Conservation (phyloP, 139 green algal species). For the Chlorella sp. region DNA sequence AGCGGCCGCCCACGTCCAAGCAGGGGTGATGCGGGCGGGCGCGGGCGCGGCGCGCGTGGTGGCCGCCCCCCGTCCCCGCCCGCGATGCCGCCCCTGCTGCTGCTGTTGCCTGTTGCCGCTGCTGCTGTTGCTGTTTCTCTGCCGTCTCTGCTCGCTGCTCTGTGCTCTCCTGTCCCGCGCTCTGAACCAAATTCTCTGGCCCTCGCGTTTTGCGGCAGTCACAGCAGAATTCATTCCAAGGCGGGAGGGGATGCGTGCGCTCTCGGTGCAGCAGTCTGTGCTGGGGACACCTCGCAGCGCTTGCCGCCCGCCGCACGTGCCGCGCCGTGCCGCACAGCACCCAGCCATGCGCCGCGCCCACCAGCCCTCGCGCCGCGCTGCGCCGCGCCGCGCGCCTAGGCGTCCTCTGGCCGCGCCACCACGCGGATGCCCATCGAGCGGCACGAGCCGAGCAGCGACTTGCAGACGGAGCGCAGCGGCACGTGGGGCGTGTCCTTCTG, state of each 20-base stretch:
- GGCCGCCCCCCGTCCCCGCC: too few relatives aligned
- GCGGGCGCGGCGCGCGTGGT: too few relatives aligned
- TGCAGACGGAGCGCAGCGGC: slow-evolving; percentile 72
- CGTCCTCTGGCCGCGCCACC: slow-evolving; percentile 66
- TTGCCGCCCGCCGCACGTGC: background rate
- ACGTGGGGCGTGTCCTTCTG: slow-evolving; percentile 74
- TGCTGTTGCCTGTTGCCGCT: background rate
- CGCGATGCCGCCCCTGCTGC: too few relatives aligned
- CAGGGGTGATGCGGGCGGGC: too few relatives aligned
- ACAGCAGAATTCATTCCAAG: background rate
- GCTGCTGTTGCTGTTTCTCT: background rate
- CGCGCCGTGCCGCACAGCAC: background rate
- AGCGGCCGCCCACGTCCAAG: slow-evolving; percentile 16
- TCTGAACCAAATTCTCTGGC: too few relatives aligned
- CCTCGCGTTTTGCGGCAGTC: background rate
- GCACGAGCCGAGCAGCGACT: slow-evolving; percentile 78
- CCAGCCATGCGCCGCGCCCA: background rate
- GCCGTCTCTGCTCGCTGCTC: background rate
- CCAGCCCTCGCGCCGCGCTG: too few relatives aligned
- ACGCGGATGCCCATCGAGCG: slow-evolving; percentile 92
- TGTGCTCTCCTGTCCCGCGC: too few relatives aligned
- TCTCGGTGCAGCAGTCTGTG: background rate
- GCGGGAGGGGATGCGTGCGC: background rate
- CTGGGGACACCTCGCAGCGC: background rate
- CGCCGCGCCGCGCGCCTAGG: slow-evolving; percentile 17